phyloP scores from a whole-genome alignment of 768 basidiomycete genomes.

The Tulasnella sp. region DNA sequence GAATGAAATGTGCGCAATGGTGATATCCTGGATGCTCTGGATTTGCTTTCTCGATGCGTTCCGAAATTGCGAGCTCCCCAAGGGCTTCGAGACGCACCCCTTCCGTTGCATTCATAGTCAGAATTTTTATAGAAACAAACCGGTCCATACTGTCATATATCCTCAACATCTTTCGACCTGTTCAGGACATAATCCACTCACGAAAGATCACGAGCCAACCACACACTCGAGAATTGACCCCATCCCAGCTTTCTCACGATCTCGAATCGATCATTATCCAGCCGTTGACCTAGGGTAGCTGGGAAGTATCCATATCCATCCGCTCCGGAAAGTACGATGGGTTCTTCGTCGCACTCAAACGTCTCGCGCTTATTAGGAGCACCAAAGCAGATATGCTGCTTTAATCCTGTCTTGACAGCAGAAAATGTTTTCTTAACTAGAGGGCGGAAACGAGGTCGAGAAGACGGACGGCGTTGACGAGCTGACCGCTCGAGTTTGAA shows the following conservation, averaged over 20 bases:
- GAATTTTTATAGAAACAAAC: constrained; percentile 6
- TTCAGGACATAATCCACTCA: neutral
- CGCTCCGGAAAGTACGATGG: neutral
- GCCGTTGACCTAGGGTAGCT: neutral
- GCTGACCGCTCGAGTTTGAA: too few species aligned
- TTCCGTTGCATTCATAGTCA: neutral
- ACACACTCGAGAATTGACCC: neutral
- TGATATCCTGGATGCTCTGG: neutral
- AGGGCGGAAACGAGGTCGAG: too few species aligned
- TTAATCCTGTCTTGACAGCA: too few species aligned
- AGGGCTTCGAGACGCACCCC: neutral
- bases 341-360: constrained; percentile 5
- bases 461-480: too few species aligned
- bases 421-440: too few species aligned
- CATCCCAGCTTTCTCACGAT: constrained; percentile 8
- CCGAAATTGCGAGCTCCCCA: neutral
- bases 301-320: constrained; percentile 4
- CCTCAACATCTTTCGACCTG: neutral
- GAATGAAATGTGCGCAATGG: neutral
- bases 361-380: too few species aligned
- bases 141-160: neutral
- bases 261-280: neutral
- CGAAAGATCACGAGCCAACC: neutral
- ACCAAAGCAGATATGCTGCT: too few species aligned
- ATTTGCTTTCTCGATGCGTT: neutral